Evolutionary conservation across 1,139 yeast genomes (phyloP), one percentile per base, ranked within the genome.

Genomic region (Pneumocystis sp.): DNA sequence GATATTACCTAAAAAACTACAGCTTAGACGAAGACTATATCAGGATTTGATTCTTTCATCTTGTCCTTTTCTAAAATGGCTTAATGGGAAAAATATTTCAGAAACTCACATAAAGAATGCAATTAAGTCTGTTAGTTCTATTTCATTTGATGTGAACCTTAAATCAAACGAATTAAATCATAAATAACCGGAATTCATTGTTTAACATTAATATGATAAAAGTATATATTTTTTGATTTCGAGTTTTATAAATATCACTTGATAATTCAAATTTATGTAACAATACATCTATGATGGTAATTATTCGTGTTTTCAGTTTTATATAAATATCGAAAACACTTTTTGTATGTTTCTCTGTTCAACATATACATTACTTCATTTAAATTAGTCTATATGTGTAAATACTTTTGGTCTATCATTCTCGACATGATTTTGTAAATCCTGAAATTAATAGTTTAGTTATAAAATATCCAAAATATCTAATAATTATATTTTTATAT

Each of bases 21-120:
- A 59, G 7, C 45, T 59, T 31, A 39, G 45, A 31, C 44, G 45
- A 10, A 31, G 31, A 42, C 21, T 42, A 21, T 59, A 59, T 25
- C 29, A 31, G 4, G 61, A 39, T 21, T 31, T 59, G 12, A 39
- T 59, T 31, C 45, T 59, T 10, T 59, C 61, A 39, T 39, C 61
- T 39, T 59, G 61, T 59, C 61, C 61, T 31, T 39, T 31, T 21
- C 21, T 59, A 39, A 59, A 59, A 59, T 59, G 61, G 61, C 31
- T 59, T 7, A 42, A 59, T 31, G 61, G 61, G 7, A 31, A 59
- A 10, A 42, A 31, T 10, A 42, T 59, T 59, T 25, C 57, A 25
- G 57, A 50, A 10, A 50, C 15, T n/a, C 57, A 50, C 25, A 25
- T 50, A 50, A 50, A 50, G 21, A 50, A 25, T 25, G 57, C 57